Conservation (phyloP, 208 protist species). For the Leishmania tropica region DNA sequence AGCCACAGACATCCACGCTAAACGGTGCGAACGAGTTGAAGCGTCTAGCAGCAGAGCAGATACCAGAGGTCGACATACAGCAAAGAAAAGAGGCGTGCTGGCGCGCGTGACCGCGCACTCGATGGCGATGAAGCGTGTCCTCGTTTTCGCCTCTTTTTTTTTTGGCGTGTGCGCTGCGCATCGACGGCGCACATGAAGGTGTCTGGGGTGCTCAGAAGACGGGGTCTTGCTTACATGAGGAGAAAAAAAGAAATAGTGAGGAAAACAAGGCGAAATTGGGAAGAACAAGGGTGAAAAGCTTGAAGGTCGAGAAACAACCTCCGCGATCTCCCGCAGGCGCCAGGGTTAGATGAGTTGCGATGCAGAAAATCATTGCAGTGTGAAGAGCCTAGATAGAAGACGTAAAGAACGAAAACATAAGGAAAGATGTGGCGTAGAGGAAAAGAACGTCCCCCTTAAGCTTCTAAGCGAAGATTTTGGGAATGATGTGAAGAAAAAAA, state of each 20-base stretch:
- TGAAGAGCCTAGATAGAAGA: constrained; percentile 2
- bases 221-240: neutral
- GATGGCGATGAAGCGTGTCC: neutral
- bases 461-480: neutral
- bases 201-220: neutral
- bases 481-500: neutral
- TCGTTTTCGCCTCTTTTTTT: neutral
- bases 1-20: neutral
- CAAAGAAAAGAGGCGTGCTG: neutral
- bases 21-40: neutral
- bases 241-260: constrained; percentile 4
- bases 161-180: neutral
- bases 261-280: neutral
- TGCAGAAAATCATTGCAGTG: neutral
- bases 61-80: neutral
- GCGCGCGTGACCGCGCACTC: neutral
- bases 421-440: neutral
- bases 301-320: neutral
- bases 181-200: neutral
- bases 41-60: neutral
- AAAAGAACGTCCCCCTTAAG: neutral
- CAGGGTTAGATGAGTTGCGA: constrained; percentile 1
- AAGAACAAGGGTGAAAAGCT: neutral
- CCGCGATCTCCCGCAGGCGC: neutral
- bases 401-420: neutral